Conservation (phyloP, 2,329 filamentous ascomycete species). For the Trichoderma asperellum region DNA sequence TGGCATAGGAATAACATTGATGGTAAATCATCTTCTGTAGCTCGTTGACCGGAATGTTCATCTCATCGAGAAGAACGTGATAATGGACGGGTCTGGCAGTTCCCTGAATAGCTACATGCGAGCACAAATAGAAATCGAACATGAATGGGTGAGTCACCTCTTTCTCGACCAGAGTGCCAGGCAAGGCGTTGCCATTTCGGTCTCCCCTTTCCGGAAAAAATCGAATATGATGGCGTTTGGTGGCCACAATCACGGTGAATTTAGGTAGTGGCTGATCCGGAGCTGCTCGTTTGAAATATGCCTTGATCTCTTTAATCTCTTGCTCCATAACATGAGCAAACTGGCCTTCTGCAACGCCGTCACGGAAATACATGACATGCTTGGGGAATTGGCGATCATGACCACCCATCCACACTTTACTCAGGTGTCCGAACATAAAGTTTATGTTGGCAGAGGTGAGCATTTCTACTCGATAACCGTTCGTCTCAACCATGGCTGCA, state of each 20-base stretch:
- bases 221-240: slow-evolving; percentile 92
- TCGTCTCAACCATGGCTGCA: slow-evolving; percentile 77
- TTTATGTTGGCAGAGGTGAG: slow-evolving; percentile 69
- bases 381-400: slow-evolving; percentile 55
- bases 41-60: slow-evolving; percentile 65
- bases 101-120: slow-evolving; percentile 80
- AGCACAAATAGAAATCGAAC: slow-evolving; percentile 78
- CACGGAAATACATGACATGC: slow-evolving; percentile 90
- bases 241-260: slow-evolving; percentile 84
- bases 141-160: slow-evolving; percentile 91
- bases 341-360: slow-evolving; percentile 88
- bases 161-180: slow-evolving; percentile 83
- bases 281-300: slow-evolving; percentile 52
- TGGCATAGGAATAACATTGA: slow-evolving; percentile 90
- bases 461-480: slow-evolving; percentile 81
- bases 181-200: slow-evolving; percentile 77
- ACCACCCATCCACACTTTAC: slow-evolving; percentile 66
- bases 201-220: slow-evolving; percentile 81
- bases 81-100: slow-evolving; percentile 93
- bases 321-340: slow-evolving; percentile 76
- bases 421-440: slow-evolving; percentile 66
- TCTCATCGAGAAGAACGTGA: slow-evolving; percentile 84
- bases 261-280: slow-evolving; percentile 55
- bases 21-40: slow-evolving; percentile 91
- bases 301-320: slow-evolving; percentile 76